Conservation (phyloP, 2,329 filamentous ascomycete genomes). For the Mycosphaerella arachidis region DNA sequence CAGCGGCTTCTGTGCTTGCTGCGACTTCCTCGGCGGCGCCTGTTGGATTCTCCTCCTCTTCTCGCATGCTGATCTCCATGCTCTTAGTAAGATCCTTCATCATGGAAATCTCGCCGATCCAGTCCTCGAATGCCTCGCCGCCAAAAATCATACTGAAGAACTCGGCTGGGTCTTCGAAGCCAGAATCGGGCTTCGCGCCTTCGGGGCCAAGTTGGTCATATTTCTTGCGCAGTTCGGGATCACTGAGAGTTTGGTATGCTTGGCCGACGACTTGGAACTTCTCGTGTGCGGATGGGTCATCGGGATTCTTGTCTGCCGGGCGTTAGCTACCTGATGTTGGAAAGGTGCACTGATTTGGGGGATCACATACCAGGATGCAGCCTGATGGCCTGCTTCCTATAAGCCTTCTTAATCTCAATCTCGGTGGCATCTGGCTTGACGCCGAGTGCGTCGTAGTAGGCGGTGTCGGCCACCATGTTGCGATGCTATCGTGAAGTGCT, state of each 20-base stretch:
- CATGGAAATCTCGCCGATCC: slow-evolving; percentile 95
- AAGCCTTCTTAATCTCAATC: slow-evolving; percentile 97
- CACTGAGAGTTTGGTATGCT: slow-evolving; percentile 77
- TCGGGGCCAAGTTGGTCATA: slow-evolving; percentile 99
- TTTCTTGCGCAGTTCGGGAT: slow-evolving; percentile 77
- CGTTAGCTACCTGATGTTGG: slow-evolving; percentile 1
- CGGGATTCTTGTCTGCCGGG: slow-evolving; percentile 84
- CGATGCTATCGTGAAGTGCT: not conserved
- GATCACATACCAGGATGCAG: slow-evolving; percentile 63
- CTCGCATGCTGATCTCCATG: slow-evolving; percentile 94
- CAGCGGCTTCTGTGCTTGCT: slow-evolving; percentile 44
- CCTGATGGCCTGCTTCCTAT: slow-evolving; percentile 85
- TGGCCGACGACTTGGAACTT: slow-evolving; percentile 83
- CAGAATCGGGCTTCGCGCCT: slow-evolving; percentile 80
- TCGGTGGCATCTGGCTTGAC: slow-evolving; percentile 77
- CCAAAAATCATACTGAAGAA: slow-evolving; percentile 99
- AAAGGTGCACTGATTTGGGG: not conserved
- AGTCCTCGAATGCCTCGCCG: slow-evolving; percentile 89
- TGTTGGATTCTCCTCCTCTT: slow-evolving; percentile 61
- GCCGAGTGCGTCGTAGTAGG: slow-evolving; percentile 82
- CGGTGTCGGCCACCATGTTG: slow-evolving; percentile 86
- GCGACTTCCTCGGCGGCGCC: slow-evolving; percentile 40
- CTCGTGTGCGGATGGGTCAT: slow-evolving; percentile 86
- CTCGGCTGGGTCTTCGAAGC: slow-evolving; percentile 90
- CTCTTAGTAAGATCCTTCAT: slow-evolving; percentile 98